phyloP scores from a whole-genome alignment of 768 basidiomycete species.

The Baorangia bicolor region DNA sequence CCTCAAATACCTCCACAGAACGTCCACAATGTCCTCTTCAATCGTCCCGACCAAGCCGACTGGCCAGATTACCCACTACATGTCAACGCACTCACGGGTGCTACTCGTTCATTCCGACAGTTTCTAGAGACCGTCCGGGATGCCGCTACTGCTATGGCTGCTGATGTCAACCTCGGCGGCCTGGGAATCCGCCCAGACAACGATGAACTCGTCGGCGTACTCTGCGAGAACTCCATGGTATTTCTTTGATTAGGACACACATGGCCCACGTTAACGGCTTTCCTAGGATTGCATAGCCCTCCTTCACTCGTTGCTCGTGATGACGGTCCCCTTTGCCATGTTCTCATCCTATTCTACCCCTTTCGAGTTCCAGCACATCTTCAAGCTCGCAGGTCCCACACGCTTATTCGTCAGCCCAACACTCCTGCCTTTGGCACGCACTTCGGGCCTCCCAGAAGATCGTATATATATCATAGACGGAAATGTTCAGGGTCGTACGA shows the following conservation, averaged over 20 bases:
- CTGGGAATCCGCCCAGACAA: constrained; percentile 48
- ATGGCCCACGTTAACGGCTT: background rate
- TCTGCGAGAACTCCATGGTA: constrained; percentile 70
- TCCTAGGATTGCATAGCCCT: constrained; percentile 55
- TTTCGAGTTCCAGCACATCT: constrained; percentile 52
- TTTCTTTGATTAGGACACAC: background rate
- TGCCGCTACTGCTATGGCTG: constrained; percentile 56
- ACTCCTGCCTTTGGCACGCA: constrained; percentile 42
- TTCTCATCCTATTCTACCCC: constrained; percentile 56
- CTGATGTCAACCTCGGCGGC: constrained; percentile 50
- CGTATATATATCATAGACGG: constrained; percentile 53
- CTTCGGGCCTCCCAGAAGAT: constrained; percentile 38
- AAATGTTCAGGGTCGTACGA: constrained; percentile 37
- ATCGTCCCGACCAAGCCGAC: constrained; percentile 49
- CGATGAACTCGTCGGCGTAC: constrained; percentile 64
- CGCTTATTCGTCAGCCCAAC: constrained; percentile 52
- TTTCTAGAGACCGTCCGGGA: constrained; percentile 51
- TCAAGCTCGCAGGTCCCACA: constrained; percentile 49
- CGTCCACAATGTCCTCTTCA: constrained; percentile 52
- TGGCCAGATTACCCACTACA: constrained; percentile 58
- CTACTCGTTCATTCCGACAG: constrained; percentile 45
- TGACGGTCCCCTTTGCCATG: constrained; percentile 52
- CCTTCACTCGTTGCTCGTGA: constrained; percentile 46
- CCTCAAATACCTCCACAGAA: constrained; percentile 52
- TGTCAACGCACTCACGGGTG: constrained; percentile 55